phyloP scores from a whole-genome alignment of 2,329 filamentous ascomycete species.

The Chrysoporthe cubensis region DNA sequence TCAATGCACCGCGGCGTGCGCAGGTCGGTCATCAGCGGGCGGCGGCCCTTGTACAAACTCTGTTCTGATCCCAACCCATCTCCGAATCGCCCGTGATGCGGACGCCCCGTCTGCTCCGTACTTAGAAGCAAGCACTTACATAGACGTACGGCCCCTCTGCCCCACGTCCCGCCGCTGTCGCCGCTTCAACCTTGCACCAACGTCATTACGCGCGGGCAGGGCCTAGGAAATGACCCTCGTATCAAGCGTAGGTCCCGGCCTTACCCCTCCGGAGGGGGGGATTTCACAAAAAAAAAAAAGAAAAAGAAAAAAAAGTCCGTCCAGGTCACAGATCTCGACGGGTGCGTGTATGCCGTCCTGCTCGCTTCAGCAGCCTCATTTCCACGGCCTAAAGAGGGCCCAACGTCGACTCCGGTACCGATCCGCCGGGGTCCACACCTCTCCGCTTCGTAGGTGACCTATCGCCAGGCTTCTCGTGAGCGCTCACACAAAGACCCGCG shows the following conservation, averaged over 20 bases:
- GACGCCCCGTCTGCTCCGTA: neutral
- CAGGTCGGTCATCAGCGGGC: neutral
- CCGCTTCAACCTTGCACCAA: neutral
- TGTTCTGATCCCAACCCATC: neutral
- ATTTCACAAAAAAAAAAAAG: neutral
- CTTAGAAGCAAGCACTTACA: neutral
- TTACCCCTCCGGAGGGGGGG: no score
- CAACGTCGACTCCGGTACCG: neutral
- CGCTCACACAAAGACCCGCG: neutral
- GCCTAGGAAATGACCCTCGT: conserved; percentile 1
- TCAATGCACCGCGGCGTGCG: no score
- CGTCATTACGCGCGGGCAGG: neutral
- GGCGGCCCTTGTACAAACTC: neutral
- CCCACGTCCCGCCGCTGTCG: neutral
- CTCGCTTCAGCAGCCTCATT: neutral
- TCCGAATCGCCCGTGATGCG: neutral
- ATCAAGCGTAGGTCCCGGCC: neutral
- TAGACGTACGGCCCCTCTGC: neutral
- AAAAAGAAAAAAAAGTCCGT: neutral
- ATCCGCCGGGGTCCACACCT: neutral
- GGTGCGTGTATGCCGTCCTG: neutral
- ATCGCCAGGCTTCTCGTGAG: neutral
- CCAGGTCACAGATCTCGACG: neutral
- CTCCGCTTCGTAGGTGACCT: neutral
- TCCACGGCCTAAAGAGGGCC: no score